Percentiles rank a stretch among this genome's conserved stretches.
phyloP scores from a whole-genome alignment of 208 protist species.

The Angomonas ambiguus region DNA sequence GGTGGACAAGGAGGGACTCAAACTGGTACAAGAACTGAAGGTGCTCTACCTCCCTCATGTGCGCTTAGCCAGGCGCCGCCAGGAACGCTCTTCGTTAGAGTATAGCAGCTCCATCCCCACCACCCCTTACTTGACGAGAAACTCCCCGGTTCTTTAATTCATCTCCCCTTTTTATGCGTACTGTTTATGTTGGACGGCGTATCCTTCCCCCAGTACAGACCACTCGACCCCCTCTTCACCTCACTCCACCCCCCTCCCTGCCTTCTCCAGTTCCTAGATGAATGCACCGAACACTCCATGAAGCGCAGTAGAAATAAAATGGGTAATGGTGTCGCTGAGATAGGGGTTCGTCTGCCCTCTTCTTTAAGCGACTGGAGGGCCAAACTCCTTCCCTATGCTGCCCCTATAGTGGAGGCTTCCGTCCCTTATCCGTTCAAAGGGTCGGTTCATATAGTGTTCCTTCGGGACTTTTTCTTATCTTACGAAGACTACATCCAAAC shows the following conservation, averaged over 20 bases:
- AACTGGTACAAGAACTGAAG: constrained; percentile 68
- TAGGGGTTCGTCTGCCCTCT: too few relatives aligned
- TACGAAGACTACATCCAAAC: not conserved
- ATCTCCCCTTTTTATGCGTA: too few relatives aligned
- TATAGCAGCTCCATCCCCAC: constrained; percentile 13
- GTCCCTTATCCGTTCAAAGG: not conserved
- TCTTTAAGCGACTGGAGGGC: not conserved
- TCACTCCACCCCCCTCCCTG: too few relatives aligned
- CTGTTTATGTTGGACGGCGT: not conserved
- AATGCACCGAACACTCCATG: not conserved
- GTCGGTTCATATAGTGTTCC: not conserved
- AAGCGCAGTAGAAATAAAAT: too few relatives aligned
- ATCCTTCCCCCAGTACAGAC: not conserved
- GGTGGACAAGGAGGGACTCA: constrained; percentile 42
- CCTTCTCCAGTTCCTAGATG: too few relatives aligned
- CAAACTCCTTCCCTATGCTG: not conserved
- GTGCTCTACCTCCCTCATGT: constrained; percentile 71
- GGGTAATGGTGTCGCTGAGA: too few relatives aligned
- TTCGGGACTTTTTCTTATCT: not conserved
- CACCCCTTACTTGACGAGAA: constrained; percentile 13
- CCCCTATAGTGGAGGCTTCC: not conserved
- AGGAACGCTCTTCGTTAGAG: constrained; percentile 9
- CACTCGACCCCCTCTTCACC: not conserved
- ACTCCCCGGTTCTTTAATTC: constrained; percentile 23
- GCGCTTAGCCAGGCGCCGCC: not conserved